A percentile compares a stretch with the other conserved stretches of the same genome.
Conservation (phyloP, 495 filamentous ascomycete genomes). For the Neurospora cerealis region DNA sequence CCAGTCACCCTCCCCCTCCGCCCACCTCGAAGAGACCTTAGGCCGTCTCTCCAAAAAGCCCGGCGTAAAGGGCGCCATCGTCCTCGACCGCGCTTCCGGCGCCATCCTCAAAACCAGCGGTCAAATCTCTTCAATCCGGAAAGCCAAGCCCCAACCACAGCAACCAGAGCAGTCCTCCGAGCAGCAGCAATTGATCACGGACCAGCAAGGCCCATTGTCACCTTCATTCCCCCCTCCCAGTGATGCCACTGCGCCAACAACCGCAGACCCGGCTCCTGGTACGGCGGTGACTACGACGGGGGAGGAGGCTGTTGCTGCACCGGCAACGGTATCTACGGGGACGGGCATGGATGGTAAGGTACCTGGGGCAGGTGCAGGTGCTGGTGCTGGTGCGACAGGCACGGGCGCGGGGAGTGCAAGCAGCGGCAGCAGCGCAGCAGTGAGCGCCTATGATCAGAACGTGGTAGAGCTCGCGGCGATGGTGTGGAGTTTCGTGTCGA, state of each 20-base stretch:
- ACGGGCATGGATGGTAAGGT: background rate
- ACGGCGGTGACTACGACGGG: constrained; percentile 1
- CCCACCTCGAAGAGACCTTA: constrained; percentile 40
- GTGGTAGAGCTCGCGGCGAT: constrained; percentile 50
- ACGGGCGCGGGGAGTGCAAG: background rate
- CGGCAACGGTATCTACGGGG: constrained; percentile 1
- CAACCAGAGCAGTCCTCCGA: background rate
- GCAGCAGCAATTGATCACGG: background rate
- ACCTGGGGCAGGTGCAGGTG: background rate
- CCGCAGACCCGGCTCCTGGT: background rate
- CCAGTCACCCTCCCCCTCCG: constrained; percentile 9
- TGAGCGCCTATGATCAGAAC: constrained; percentile 23
- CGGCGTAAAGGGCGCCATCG: constrained; percentile 54
- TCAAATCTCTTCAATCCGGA: constrained; percentile 39
- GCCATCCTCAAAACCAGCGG: constrained; percentile 53
- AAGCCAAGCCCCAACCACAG: constrained; percentile 15
- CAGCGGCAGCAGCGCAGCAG: background rate
- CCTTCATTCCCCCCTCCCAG: background rate
- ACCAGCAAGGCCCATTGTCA: background rate
- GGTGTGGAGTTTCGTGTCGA: constrained; percentile 50
- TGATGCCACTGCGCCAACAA: constrained; percentile 18
- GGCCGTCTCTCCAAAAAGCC: constrained; percentile 53
- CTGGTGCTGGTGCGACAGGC: background rate
- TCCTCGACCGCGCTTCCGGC: constrained; percentile 49
- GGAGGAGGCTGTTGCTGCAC: constrained; percentile 3